Base-by-base conservation (phyloP, 106 monocot genomes). In the Gastrodia elata region DNA sequence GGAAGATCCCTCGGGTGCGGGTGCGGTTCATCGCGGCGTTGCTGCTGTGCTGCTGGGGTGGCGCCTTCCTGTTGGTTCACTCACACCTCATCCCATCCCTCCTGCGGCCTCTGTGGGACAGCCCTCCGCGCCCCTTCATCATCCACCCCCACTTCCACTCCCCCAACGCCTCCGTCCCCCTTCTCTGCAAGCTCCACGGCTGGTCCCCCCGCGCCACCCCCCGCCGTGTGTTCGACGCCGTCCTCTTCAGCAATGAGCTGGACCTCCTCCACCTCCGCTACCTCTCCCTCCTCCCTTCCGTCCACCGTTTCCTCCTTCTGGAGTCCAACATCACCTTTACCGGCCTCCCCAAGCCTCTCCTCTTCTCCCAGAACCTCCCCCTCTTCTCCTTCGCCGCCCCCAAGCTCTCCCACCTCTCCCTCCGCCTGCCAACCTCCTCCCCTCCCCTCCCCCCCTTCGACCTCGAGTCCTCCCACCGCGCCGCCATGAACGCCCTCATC, bases 271-370 rank as follows among this genome's bases (percentile, higher is more conserved):
- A 97, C 57, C 79, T 97, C 73, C 87, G 92, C 9, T 84, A 82
- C 72, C 80, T 56, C 20, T 88, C 92, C 64, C 85, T 97, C 65
- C 73, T 86, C 25, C 92, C 92, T 13, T 76, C 78, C 28, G 75
- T 97, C 34, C 76, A 90, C 55, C 78, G 75, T 43, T 90, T 97
- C 71, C 33, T 97, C 57, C 80, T 97, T 68, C 68, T 97, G 3
- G 96, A 97, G 73, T 88, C 96, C 0, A 93, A 93, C 30, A 44
- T 79, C 33, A 97, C 96, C 34, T 97, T 97, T 80, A 97, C 96
- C 3, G 89, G 90, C 40, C 41, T 43, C 38, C 40, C 86, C 49
- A 97, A 97, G 48, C 82, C 90, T 0, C 79, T 97, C 39, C 68
- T 79, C 64, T 90, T 93, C 38, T 7, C 4, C 37, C 20, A 37